Evolutionary conservation across 2,329 filamentous ascomycete species (phyloP), one percentile per base, ranked within the genome.

Genomic region (Aspergillus pseudotamarii): DNA sequence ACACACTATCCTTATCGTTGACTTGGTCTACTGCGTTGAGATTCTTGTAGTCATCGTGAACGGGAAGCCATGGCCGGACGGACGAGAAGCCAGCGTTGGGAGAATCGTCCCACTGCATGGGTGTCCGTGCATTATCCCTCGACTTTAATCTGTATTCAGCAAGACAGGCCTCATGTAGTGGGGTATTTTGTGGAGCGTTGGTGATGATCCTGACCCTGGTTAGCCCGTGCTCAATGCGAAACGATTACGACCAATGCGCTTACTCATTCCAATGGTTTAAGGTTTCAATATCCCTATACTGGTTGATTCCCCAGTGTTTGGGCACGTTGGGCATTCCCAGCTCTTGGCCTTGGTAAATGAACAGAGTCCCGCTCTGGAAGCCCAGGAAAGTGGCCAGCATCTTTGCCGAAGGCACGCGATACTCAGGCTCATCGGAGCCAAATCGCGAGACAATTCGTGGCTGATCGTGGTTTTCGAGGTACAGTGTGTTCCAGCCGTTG

Each of bases 331-430:
- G 80, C 85, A 89, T 89, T 23, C 87, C 88, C 38, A 90, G 80
- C 75, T 90, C 88, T 71, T 91, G 87, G 16, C 88, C 88, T 72
- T 90, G 88, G 72, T 89, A 90, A 21, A 90, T 76, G 71, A 88
- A 90, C 0, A 87, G 79, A 0, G 88, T 90, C 28, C 88, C 88
- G 6, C 84, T 71, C 64, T 88, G 85, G 45, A 85, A 79, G 5
- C 79, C 81, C 59, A 87, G 79, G 66, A 88, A 82, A 9, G 85
- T 78, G n/a, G 86, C 83, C 19, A 90, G 77, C 75, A 89, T 81
- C 75, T 89, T 89, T 9, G 51, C 51, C 3, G 51, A 55, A 12
- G 21, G 32, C 12, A 75, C 76, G 8, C 85, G 80, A 66, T 83
- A 75, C 67, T 82, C 75, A 2, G 82, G 82, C 14, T 75, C 75